phyloP scores from a whole-genome alignment of 345 rosid species.

The Carallia pectinifolia region DNA sequence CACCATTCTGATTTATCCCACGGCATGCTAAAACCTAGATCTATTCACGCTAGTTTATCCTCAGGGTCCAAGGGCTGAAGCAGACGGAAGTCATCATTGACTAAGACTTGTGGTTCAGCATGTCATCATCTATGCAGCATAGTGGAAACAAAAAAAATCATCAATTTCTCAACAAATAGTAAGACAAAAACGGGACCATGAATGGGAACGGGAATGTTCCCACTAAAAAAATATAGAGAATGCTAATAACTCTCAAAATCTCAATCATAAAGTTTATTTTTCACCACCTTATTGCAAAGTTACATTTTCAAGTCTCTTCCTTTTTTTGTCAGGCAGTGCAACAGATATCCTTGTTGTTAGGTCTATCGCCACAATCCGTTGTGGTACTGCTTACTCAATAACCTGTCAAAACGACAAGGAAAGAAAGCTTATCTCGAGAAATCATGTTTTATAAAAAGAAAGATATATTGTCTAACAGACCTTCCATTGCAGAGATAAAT shows the following conservation, averaged over 20 bases:
- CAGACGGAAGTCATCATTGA: slow-evolving; percentile 82
- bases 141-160: neutral
- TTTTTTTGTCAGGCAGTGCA: too few relatives aligned
- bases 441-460: neutral
- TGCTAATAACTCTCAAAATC: neutral
- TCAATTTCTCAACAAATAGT: slow-evolving; percentile 8
- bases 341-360: slow-evolving; percentile 30
- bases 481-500: slow-evolving; percentile 78
- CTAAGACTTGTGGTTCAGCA: slow-evolving; percentile 69
- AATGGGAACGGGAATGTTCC: neutral
- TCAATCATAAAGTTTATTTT: too few relatives aligned
- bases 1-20: slow-evolving; percentile 94
- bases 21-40: slow-evolving; percentile 94
- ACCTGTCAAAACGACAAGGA: slow-evolving; percentile 39
- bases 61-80: slow-evolving; percentile 77
- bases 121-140: neutral
- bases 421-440: neutral
- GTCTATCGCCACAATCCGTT: slow-evolving; percentile 45
- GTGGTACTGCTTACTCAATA: slow-evolving; percentile 56
- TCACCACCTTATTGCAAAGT: too few relatives aligned
- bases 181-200: neutral
- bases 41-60: slow-evolving; percentile 48
- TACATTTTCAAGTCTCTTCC: too few relatives aligned
- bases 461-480: slow-evolving; percentile 24
- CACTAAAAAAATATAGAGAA: neutral